These are phyloP conservation scores for Pezicula carpinea DNA, from an alignment of 2,329 filamentous ascomycete genomes.

Conservation along the genomic window DNA sequence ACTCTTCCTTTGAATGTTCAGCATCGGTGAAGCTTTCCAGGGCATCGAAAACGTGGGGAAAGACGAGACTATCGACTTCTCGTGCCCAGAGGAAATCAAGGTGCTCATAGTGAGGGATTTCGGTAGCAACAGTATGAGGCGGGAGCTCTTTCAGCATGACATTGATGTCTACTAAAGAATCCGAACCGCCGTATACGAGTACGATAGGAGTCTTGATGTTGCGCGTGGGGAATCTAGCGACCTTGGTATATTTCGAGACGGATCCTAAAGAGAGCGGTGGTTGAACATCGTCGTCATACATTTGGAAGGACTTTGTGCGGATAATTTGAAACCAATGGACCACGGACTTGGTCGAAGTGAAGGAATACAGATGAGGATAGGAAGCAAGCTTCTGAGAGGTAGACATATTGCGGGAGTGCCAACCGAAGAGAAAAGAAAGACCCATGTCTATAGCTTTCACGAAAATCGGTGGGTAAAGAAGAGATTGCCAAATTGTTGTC, in stretches of 20 bases:
- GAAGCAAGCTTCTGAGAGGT: conserved; percentile 87
- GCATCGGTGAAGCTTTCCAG: conserved; percentile 65
- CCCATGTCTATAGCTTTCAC: conserved; percentile 80
- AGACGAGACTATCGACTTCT: conserved; percentile 79
- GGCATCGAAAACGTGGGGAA: conserved; percentile 82
- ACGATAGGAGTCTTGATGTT: conserved; percentile 97
- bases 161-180: conserved; percentile 90
- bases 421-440: conserved; percentile 81
- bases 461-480: conserved; percentile 92
- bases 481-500: conserved; percentile 94
- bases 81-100: conserved; percentile 93
- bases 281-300: conserved; percentile 94
- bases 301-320: conserved; percentile 91
- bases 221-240: conserved; percentile 90
- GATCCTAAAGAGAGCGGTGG: conserved; percentile 67
- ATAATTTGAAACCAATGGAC: conserved; percentile 99
- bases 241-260: conserved; percentile 84
- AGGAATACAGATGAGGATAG: conserved; percentile 94
- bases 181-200: conserved; percentile 86
- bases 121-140: conserved; percentile 74
- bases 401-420: conserved; percentile 80
- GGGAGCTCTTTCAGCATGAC: conserved; percentile 90
- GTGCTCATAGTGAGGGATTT: conserved; percentile 92
- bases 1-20: conserved; percentile 55
- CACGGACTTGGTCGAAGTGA: conserved; percentile 92